Conservation (phyloP, 2,329 filamentous ascomycete genomes). For the Ophiostoma sp. region DNA sequence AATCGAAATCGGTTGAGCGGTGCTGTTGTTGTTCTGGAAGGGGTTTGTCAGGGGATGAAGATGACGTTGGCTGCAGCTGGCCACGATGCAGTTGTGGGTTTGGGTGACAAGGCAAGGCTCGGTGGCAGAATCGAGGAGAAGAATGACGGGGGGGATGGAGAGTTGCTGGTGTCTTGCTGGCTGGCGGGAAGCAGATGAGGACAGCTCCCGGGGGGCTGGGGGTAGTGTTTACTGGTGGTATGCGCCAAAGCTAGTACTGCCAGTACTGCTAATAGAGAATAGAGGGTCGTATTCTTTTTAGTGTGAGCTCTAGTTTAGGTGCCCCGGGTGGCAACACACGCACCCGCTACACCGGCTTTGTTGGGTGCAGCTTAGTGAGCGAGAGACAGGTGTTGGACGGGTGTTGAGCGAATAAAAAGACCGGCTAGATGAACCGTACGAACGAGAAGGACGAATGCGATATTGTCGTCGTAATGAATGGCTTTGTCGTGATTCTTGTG, state of each 20-base stretch:
- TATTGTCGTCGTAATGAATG: neutral
- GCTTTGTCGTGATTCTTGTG: neutral
- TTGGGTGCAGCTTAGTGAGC: neutral
- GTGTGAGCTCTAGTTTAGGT: conserved; percentile 4
- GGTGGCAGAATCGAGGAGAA: conserved; percentile 14
- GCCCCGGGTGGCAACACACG: conserved; percentile 1
- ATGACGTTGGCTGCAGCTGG: conserved; percentile 10
- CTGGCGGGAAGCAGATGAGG: conserved; percentile 5
- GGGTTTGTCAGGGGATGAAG: neutral
- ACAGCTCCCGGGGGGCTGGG: conserved; percentile 4
- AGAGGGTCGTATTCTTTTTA: conserved; percentile 5
- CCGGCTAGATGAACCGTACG: neutral
- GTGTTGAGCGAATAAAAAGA: neutral
- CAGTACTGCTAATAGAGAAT: neutral
- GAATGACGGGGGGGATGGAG: neutral
- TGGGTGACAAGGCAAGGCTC: conserved; percentile 15
- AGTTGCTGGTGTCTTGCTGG: neutral
- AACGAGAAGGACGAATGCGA: neutral
- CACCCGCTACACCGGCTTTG: conserved; percentile 9
- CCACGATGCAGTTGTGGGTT: conserved; percentile 5
- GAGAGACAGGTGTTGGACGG: neutral
- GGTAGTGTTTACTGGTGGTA: neutral
- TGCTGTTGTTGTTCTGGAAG: neutral
- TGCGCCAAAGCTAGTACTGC: neutral
- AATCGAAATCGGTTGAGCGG: neutral